phyloP scores from a whole-genome alignment of 805 yeast genomes.

The Nakazawaea anatomiae region DNA sequence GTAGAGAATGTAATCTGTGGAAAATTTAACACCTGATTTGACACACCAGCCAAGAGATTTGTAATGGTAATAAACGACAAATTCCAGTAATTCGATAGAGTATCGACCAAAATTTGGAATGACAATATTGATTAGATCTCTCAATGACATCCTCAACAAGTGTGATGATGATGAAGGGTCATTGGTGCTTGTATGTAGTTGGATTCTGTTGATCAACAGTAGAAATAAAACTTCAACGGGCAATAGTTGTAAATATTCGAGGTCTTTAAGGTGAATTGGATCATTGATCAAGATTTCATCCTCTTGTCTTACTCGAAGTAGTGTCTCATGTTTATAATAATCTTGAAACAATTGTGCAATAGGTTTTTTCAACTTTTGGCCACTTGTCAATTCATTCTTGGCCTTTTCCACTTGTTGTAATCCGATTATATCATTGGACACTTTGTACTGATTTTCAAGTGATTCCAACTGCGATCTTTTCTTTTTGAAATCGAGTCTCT shows the following conservation, averaged over 20 bases:
- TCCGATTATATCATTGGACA: slow-evolving; percentile 13
- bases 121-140: neutral
- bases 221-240: slow-evolving; percentile 74
- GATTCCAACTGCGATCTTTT: slow-evolving; percentile 59
- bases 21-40: slow-evolving; percentile 86
- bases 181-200: too few species aligned
- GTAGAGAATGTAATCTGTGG: slow-evolving; percentile 78
- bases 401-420: slow-evolving; percentile 33
- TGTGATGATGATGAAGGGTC: too few species aligned
- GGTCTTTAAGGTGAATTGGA: slow-evolving; percentile 16
- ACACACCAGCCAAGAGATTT: slow-evolving; percentile 94
- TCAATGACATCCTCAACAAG: neutral
- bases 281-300: slow-evolving; percentile 26
- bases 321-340: slow-evolving; percentile 8
- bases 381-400: slow-evolving; percentile 19
- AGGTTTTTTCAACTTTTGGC: slow-evolving; percentile 19
- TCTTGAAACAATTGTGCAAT: slow-evolving; percentile 18
- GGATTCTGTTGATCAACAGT: slow-evolving; percentile 24
- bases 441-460: slow-evolving; percentile 28
- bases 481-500: slow-evolving; percentile 65
- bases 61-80: slow-evolving; percentile 79
- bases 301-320: slow-evolving; percentile 23
- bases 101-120: neutral
- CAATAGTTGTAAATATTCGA: slow-evolving; percentile 61
- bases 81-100: slow-evolving; percentile 38